Percentiles rank a stretch among this genome's conserved stretches.
These are phyloP conservation scores for Tremella yokohamensis DNA, from an alignment of 768 basidiomycete genomes.

Conservation along the genomic window DNA sequence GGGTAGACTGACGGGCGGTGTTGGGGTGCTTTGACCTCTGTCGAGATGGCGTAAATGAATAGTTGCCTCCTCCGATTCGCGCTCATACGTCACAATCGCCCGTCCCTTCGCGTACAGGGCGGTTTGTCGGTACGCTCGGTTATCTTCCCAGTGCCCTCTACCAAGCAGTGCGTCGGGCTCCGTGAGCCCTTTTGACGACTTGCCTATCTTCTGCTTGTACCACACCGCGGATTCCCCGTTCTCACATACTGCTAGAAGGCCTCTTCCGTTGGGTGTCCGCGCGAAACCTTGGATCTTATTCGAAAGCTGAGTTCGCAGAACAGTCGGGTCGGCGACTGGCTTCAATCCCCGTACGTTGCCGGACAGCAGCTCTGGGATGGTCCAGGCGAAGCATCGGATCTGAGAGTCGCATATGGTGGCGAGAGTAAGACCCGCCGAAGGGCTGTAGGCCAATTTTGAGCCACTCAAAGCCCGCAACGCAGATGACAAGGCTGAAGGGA, in stretches of 20 bases:
- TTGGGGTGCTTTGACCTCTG: conserved; percentile 14
- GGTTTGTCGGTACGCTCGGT: conserved; percentile 3
- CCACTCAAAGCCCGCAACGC: neutral
- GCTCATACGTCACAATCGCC: conserved; percentile 33
- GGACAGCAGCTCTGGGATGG: neutral
- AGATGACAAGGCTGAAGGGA: neutral
- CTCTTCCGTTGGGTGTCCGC: conserved; percentile 49
- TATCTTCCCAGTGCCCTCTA: conserved; percentile 27
- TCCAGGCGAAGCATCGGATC: neutral
- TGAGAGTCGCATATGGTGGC: neutral
- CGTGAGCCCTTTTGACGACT: conserved; percentile 8
- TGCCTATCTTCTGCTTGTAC: conserved; percentile 31
- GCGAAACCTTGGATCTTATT: conserved; percentile 28
- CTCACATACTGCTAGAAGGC: conserved; percentile 36
- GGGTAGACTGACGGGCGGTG: conserved; percentile 21
- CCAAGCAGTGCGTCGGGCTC: conserved; percentile 24
- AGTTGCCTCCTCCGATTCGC: neutral
- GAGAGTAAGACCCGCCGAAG: conserved; percentile 12
- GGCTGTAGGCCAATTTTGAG: neutral
- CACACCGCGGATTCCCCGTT: conserved; percentile 39
- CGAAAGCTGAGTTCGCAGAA: conserved; percentile 23
- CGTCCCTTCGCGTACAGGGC: conserved; percentile 46
- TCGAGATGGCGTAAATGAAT: conserved; percentile 39
- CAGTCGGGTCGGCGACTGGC: neutral
- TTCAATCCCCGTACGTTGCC: neutral